Percentiles rank a stretch among this genome's conserved stretches.
phyloP scores from a whole-genome alignment of 805 yeast genomes.

The Saturnispora sanitii region DNA sequence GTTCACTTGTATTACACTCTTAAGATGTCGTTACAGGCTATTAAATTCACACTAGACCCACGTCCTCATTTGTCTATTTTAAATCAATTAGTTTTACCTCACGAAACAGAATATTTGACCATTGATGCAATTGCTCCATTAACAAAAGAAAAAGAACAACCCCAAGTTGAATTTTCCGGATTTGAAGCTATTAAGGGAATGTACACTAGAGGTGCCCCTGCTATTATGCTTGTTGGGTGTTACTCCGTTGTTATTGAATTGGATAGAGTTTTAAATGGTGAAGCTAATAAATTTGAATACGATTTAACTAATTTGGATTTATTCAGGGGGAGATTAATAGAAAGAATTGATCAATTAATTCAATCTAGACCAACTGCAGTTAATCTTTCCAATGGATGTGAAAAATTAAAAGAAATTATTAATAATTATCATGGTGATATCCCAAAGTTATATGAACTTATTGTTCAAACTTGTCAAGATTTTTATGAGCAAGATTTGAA shows the following conservation, averaged over 20 bases:
- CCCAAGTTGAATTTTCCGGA: too few relatives aligned
- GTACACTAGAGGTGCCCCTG: constrained; percentile 98
- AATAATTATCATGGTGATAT: constrained; percentile 13
- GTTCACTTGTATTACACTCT: not conserved
- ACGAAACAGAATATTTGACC: constrained; percentile 56
- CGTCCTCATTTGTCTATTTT: constrained; percentile 44
- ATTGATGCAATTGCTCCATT: constrained; percentile 45
- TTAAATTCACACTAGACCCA: constrained; percentile 44
- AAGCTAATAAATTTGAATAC: constrained; percentile 21
- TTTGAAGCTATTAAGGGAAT: constrained; percentile 73
- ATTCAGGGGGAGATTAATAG: constrained; percentile 31
- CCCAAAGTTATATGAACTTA: constrained; percentile 20
- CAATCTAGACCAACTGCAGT: constrained; percentile 94
- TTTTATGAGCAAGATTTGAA: constrained; percentile 67
- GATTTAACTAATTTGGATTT: constrained; percentile 12
- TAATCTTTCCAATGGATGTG: constrained; percentile 69
- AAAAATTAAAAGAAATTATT: constrained; percentile 32
- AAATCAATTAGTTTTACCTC: constrained; percentile 80
- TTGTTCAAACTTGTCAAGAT: constrained; percentile 38
- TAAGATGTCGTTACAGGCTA: constrained; percentile 47
- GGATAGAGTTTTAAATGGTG: constrained; percentile 22
- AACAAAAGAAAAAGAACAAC: too few relatives aligned
- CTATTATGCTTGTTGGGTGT: constrained; percentile 91
- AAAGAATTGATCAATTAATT: constrained; percentile 54
- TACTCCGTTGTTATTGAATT: constrained; percentile 74